Percentiles rank a stretch among this genome's conserved stretches.
phyloP scores from a whole-genome alignment of 148 eudicot genomes.

The Vaccinium macrocarpon region DNA sequence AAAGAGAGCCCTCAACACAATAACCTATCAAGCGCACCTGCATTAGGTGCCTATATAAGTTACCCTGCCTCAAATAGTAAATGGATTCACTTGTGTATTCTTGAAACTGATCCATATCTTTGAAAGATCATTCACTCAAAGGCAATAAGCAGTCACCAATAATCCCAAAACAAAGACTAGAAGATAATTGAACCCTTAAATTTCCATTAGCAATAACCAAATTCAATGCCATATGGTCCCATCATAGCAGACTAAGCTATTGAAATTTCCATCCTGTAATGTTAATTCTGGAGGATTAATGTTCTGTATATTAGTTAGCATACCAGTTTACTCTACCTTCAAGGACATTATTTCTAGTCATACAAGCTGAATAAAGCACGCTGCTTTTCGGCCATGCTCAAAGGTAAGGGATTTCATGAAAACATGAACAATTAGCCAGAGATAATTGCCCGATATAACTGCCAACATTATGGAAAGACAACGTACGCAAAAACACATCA shows the following conservation, averaged over 20 bases:
- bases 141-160: neutral
- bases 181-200: neutral
- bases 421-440: neutral
- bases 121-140: neutral
- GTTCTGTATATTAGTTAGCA: too few species aligned
- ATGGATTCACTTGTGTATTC: neutral
- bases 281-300: too few species aligned
- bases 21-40: constrained; percentile 90
- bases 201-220: neutral
- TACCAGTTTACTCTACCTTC: too few species aligned
- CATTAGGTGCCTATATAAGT: constrained; percentile 12
- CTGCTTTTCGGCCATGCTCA: neutral
- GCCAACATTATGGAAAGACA: neutral
- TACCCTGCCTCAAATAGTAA: constrained; percentile 3
- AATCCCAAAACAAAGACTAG: neutral
- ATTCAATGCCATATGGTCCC: neutral
- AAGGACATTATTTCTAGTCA: too few species aligned
- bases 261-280: neutral
- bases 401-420: neutral
- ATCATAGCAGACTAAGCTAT: neutral
- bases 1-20: constrained; percentile 75
- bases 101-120: neutral
- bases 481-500: neutral
- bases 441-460: neutral
- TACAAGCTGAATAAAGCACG: too few species aligned